Percentiles rank a stretch among this genome's conserved stretches.
Conservation (phyloP, 1,284 basidiomycete genomes). For the Leccinum holopus region DNA sequence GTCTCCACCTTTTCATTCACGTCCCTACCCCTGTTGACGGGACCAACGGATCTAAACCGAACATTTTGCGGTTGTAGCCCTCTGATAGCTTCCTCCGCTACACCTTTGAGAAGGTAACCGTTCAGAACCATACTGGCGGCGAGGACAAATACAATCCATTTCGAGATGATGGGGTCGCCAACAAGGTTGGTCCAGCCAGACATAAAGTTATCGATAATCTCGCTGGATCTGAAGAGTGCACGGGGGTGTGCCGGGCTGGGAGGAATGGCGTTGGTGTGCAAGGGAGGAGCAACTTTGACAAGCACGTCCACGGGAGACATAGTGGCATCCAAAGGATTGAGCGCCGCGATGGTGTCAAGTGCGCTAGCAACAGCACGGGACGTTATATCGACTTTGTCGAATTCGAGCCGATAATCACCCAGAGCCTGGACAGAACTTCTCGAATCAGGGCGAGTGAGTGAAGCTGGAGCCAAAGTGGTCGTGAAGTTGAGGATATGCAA, state of each 20-base stretch:
- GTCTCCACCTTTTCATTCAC: constrained; percentile 22
- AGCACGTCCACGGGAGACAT: constrained; percentile 47
- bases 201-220: constrained; percentile 83
- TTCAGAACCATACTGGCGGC: constrained; percentile 90
- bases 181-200: constrained; percentile 91
- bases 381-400: constrained; percentile 62
- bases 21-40: constrained; percentile 30
- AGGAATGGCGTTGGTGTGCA: constrained; percentile 55
- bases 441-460: constrained; percentile 25
- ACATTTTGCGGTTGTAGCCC: constrained; percentile 43
- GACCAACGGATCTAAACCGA: constrained; percentile 45
- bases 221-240: constrained; percentile 28
- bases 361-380: constrained; percentile 58
- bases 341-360: constrained; percentile 56
- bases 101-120: constrained; percentile 88
- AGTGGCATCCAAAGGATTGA: constrained; percentile 31
- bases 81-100: constrained; percentile 48
- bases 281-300: constrained; percentile 70
- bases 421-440: constrained; percentile 20
- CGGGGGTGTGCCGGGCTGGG: constrained; percentile 29
- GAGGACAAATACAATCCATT: constrained; percentile 95
- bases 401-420: constrained; percentile 33
- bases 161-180: constrained; percentile 91
- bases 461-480: constrained; percentile 80
- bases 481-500: constrained; percentile 92